Conservation (phyloP, 176 grass and related monocot genomes). For the Aegilops speltoides region DNA sequence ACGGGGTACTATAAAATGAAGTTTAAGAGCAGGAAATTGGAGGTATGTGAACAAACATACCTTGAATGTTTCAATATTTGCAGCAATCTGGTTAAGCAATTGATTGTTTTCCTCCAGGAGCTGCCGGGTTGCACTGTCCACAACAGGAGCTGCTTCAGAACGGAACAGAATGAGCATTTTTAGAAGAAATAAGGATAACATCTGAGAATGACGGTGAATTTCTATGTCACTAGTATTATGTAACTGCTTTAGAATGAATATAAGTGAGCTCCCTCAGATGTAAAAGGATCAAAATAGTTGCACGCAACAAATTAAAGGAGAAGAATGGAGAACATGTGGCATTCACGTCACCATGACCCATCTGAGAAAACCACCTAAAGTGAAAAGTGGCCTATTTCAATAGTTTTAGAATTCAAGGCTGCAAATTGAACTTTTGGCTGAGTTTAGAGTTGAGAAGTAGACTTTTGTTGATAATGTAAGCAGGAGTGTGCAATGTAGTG, state of each 20-base stretch:
- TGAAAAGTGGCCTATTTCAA: not conserved
- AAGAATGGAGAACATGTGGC: not conserved
- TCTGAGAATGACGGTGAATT: not conserved
- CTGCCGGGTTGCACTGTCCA: conserved; percentile 65
- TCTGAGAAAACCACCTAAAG: not conserved
- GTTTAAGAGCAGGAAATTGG: not conserved
- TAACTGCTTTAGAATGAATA: conserved; percentile 20
- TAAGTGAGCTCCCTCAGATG: not conserved
- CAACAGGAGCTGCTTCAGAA: conserved; percentile 47
- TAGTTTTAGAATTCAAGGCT: not conserved
- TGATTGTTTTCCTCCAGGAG: conserved; percentile 79
- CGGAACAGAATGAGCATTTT: not conserved
- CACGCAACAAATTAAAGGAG: not conserved
- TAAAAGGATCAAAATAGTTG: not conserved
- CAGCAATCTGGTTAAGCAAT: conserved; percentile 77
- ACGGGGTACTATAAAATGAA: not conserved
- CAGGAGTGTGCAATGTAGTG: not conserved
- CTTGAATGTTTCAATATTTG: conserved; percentile 75
- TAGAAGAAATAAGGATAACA: conserved; percentile 25
- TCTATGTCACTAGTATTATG: not conserved
- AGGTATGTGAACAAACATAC: conserved; percentile 31
- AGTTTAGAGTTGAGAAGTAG: too few relatives aligned
- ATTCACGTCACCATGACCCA: not conserved
- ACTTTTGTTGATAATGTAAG: not conserved
- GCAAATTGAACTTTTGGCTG: not conserved